Percentiles rank a stretch among this genome's conserved stretches.
These are phyloP conservation scores for Candida patagonica DNA, from an alignment of 805 yeast species.

Conservation along the genomic window DNA sequence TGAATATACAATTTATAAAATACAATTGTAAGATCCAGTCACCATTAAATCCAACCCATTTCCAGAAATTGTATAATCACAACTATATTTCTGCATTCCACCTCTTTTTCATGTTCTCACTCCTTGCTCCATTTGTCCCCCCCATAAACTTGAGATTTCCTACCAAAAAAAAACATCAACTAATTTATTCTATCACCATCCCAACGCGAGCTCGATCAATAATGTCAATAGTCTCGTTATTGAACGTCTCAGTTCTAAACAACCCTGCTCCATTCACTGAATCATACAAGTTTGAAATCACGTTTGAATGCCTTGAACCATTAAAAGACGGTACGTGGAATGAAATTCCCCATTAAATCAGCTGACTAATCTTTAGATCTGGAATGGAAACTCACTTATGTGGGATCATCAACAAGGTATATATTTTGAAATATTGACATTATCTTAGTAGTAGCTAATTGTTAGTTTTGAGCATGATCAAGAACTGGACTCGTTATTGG, in stretches of 20 bases:
- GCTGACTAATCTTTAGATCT: conserved; percentile 39
- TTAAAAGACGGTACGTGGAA: conserved; percentile 45
- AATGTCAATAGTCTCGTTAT: conserved; percentile 89
- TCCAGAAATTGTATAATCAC: no score
- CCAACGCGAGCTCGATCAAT: conserved; percentile 3
- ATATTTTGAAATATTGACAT: conserved; percentile 9
- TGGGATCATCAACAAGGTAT: conserved; percentile 82
- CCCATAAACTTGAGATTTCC: neutral
- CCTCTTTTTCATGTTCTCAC: neutral
- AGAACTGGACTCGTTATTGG: conserved; percentile 90
- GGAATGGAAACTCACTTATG: conserved; percentile 96
- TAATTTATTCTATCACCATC: neutral
- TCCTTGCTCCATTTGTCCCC: neutral
- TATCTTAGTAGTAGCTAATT: neutral
- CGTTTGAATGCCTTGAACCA: conserved; percentile 93
- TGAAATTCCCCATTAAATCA: conserved; percentile 14
- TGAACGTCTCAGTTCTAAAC: conserved; percentile 85
- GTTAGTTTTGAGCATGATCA: conserved; percentile 78
- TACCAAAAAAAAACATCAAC: neutral
- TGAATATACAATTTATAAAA: no score
- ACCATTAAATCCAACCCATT: no score
- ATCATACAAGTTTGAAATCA: conserved; percentile 92
- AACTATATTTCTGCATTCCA: no score
- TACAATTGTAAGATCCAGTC: no score
- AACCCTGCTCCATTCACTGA: conserved; percentile 93